Conservation (phyloP, 2,329 filamentous ascomycete genomes). For the Ampelomyces quisqualis region DNA sequence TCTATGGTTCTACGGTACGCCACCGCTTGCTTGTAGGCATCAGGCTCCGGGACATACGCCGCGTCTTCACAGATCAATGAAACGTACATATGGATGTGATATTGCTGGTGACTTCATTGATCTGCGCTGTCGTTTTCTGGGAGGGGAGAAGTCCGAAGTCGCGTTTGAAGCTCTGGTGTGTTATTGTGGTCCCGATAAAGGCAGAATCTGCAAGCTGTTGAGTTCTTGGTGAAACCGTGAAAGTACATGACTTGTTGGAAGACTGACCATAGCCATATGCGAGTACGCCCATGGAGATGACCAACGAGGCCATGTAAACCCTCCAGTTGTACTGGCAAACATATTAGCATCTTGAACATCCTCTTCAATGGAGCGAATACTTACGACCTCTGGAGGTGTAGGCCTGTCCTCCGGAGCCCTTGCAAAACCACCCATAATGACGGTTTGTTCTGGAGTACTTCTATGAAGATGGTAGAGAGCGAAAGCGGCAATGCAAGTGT, state of each 20-base stretch:
- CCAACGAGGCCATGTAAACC: slow-evolving; percentile 51
- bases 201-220: slow-evolving; percentile 35
- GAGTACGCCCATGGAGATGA: slow-evolving; percentile 51
- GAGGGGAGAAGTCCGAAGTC: slow-evolving; percentile 43
- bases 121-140: slow-evolving; percentile 38
- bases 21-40: too few relatives aligned
- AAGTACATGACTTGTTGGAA: neutral
- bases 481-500: slow-evolving; percentile 6
- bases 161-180: slow-evolving; percentile 50
- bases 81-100: slow-evolving; percentile 49
- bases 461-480: slow-evolving; percentile 1
- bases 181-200: slow-evolving; percentile 58
- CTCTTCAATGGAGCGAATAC: slow-evolving; percentile 5
- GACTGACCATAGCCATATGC: slow-evolving; percentile 53
- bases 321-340: slow-evolving; percentile 51
- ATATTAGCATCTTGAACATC: slow-evolving; percentile 4
- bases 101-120: slow-evolving; percentile 48
- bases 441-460: slow-evolving; percentile 1
- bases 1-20: too few relatives aligned
- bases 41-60: too few relatives aligned
- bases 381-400: slow-evolving; percentile 55
- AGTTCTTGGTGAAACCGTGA: neutral
- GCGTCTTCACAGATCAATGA: too few relatives aligned
- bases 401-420: slow-evolving; percentile 57
- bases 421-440: slow-evolving; percentile 44